Conservation (phyloP, 2,329 filamentous ascomycete species). For the Scedosporium minutisporum region DNA sequence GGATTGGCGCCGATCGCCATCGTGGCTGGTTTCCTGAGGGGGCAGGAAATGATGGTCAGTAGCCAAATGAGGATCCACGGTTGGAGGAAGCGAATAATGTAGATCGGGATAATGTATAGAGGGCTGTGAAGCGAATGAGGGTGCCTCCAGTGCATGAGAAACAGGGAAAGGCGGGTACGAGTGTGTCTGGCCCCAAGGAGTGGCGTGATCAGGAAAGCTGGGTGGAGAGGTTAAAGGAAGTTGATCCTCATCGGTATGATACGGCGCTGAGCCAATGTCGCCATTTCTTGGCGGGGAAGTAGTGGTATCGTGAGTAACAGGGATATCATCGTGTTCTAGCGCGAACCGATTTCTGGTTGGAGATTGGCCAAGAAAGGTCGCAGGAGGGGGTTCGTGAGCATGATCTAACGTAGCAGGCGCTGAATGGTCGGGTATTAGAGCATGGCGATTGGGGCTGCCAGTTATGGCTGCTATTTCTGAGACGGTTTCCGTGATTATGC, state of each 20-base stretch:
- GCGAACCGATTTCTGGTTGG: background rate
- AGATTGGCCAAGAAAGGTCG: background rate
- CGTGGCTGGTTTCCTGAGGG: background rate
- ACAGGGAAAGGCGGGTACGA: background rate
- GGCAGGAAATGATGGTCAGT: background rate
- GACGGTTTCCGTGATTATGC: conserved; percentile 5
- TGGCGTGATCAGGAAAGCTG: background rate
- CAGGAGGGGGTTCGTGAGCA: background rate
- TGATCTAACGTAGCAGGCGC: background rate
- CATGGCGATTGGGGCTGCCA: background rate
- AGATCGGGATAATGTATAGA: background rate
- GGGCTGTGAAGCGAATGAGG: background rate
- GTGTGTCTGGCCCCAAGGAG: background rate
- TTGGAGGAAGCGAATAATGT: background rate
- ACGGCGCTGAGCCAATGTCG: background rate
- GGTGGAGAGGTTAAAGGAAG: background rate
- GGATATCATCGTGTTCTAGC: background rate
- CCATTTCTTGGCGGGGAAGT: background rate
- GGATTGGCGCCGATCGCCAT: background rate
- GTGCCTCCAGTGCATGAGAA: background rate
- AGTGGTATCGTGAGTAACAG: background rate
- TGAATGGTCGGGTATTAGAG: background rate
- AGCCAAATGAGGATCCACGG: background rate
- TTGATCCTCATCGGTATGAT: background rate
- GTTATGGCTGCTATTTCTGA: background rate